Evolutionary conservation across 768 basidiomycete species (phyloP), one percentile per base, ranked within the genome.

Genomic region (Tylopilus subfusipes): DNA sequence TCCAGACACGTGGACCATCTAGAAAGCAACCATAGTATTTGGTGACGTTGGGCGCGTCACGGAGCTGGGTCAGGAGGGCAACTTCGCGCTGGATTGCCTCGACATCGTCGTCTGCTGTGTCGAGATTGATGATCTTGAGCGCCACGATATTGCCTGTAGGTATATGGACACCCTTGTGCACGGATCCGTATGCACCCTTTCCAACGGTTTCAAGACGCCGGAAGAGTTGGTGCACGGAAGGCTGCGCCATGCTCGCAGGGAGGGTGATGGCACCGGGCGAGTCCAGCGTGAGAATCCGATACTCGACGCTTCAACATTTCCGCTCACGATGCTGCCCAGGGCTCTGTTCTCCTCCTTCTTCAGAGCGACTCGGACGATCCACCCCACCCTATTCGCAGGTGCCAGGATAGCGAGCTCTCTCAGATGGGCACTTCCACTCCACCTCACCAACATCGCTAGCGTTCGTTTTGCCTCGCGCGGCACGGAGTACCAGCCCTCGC

Each of bases 81-180:
- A 99, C 93, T 72, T 98, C 97, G 56, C 90, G 88, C 72, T 98
- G 96, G 50, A 98, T 98, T 72, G 95, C 96, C 46, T 78, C 90
- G 18, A 97, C 93, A 68, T 99, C 97, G 71, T 99, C 96, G 70
- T 95, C 96, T 52, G 88, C 83, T 24, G 88, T 95, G 73, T 98
- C 97, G 61, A 98, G 86, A 73, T 98, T 92, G 76, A 99, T 98
- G 71, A 98, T 95, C 75, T 99, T 99, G 75, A 98, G 85, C 18
- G 95, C 97, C 31, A 99, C 92, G 52, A 94, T 79, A 52, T 90
- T 89, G 19, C 92, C 91, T 0, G 92, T 87, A 0, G 86, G 79
- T 47, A 90, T 81, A 62, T 98, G 88, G 51, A 85, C 76, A 14
- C 93, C 96, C 68, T 88, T 92, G 76, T 95, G 92, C 14, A 99